Evolutionary conservation across 352 stramenopile genomes (phyloP).

Genomic region (Halophytophthora batemanensis): DNA sequence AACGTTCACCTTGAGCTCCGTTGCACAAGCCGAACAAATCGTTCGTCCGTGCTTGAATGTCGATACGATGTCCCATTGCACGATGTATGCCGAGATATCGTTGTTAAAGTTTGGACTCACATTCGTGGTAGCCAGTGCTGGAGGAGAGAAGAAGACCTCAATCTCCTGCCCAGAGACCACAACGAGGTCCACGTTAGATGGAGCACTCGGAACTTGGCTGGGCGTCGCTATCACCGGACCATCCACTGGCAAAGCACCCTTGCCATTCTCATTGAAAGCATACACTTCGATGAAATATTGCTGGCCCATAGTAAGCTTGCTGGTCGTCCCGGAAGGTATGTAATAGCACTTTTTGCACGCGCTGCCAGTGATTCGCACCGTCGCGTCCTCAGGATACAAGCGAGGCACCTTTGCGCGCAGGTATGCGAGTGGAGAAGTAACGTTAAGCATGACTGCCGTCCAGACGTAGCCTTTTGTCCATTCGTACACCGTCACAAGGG

Average conservation of each 20-base stretch:
- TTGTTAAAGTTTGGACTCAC: constrained; percentile 71
- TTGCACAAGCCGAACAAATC: constrained; percentile 47
- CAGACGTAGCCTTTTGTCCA: constrained; percentile 75
- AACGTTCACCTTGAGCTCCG: constrained; percentile 31
- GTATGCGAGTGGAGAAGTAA: constrained; percentile 37
- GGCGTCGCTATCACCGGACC: constrained; percentile 46
- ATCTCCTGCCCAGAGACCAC: constrained; percentile 88
- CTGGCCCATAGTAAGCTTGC: constrained; percentile 48
- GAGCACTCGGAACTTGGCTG: constrained; percentile 83
- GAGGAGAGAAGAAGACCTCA: constrained; percentile 89
- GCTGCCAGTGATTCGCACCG: constrained; percentile 35
- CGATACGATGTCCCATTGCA: constrained; percentile 83
- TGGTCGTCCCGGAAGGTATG: constrained; percentile 50
- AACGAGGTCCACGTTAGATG: constrained; percentile 82
- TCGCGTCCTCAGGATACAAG: constrained; percentile 39
- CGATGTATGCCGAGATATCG: constrained; percentile 85
- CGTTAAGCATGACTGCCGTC: constrained; percentile 51
- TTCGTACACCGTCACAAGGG: constrained; percentile 47
- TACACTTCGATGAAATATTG: constrained; percentile 79
- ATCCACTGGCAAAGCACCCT: constrained; percentile 38
- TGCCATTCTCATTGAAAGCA: constrained; percentile 74
- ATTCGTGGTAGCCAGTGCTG: constrained; percentile 42
- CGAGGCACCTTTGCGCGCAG: constrained; percentile 57
- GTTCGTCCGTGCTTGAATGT: constrained; percentile 66
- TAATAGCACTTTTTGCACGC: constrained; percentile 70